A percentile compares a stretch with the other conserved stretches of the same genome.
Conservation (phyloP, 2,329 filamentous ascomycete species). For the Chaetomium olivaceum region DNA sequence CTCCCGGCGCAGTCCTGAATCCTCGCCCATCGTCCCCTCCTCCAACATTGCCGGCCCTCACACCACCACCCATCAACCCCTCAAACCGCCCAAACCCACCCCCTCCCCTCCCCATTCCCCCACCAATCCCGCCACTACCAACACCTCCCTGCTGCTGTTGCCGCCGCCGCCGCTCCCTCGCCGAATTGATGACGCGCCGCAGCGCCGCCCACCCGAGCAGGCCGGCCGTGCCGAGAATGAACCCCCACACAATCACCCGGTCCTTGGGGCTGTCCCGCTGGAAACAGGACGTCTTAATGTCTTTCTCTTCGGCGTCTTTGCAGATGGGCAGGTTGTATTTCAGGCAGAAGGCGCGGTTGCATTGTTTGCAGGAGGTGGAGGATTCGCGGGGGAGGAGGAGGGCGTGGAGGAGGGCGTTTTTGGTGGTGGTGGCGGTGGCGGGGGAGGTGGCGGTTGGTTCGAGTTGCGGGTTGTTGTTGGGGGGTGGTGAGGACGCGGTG, state of each 20-base stretch:
- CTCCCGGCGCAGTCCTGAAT: not conserved
- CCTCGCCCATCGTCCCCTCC: not conserved
- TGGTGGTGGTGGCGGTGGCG: conserved; percentile 31
- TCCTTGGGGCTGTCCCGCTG: conserved; percentile 68
- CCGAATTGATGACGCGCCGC: conserved; percentile 42
- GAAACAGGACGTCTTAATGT: conserved; percentile 64
- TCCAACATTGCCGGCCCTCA: not conserved
- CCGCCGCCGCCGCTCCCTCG: not conserved
- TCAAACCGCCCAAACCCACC: not conserved
- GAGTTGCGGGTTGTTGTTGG: conserved; percentile 25
- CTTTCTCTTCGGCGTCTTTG: conserved; percentile 60
- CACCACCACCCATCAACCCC: not conserved
- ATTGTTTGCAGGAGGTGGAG: conserved; percentile 57
- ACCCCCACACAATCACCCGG: conserved; percentile 65
- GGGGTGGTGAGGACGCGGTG: conserved; percentile 15
- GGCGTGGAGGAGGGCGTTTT: conserved; percentile 18
- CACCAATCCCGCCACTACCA: not conserved
- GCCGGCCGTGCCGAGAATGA: conserved; percentile 60
- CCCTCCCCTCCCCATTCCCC: not conserved
- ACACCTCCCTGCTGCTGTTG: not conserved
- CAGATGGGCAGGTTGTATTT: conserved; percentile 62
- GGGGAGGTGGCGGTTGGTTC: conserved; percentile 16
- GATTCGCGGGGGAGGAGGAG: conserved; percentile 38
- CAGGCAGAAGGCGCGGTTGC: conserved; percentile 66
- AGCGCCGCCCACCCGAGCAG: conserved; percentile 61